Base-by-base conservation (phyloP, 495 filamentous ascomycete species). In the Podospora bellae-mahoneyi region DNA sequence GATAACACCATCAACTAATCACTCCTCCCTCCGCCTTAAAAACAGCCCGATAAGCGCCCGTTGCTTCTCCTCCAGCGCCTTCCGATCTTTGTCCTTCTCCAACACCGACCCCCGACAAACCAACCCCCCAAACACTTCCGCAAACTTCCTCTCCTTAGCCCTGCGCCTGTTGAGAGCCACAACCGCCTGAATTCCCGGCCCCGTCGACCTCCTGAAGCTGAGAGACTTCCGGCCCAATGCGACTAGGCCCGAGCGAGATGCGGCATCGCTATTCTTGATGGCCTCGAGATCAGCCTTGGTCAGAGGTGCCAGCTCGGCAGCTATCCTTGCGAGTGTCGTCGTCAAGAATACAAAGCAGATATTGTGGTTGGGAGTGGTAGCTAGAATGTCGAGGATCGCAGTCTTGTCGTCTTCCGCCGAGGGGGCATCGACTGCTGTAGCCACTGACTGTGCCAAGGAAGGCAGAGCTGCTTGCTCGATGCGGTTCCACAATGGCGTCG, bases 331-430 rank as follows among this genome's bases (percentile, higher is more conserved):
- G 15, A 97, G 84, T 85, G 94, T 92, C 57, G 91, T 88, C 3
- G 88, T 93, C 44, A 97, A 77, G 67, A 97, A 93, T 9, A 94
- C 89, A 74, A 96, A 95, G 0, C 90, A 91, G 67, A 94, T 90
- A 73, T 90, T 93, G 74, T 94, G 90, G 34, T 88, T 87, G 1
- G 93, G 92, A 0, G 86, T 84, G 10, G 85, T 80, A 0, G 89
- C 84, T 5, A 97, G 83, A 64, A 86, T 86, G 66, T 97, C 93
- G 10, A 95, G 82, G 10, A 94, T 83, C 77, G 84, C 85, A 9
- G 84, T 80, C 69, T 88, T 88, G 68, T 86, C 86, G 39, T 92
- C 89, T 67, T 94, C 91, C 1, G 77, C 77, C 9, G 39, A 6
- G 9, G 39, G 39, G 13, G 2, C 13, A 10, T 48, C 39, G 39